These are phyloP conservation scores for Malassezia sympodialis DNA, from an alignment of 1,284 basidiomycete species.

Conservation along the genomic window DNA sequence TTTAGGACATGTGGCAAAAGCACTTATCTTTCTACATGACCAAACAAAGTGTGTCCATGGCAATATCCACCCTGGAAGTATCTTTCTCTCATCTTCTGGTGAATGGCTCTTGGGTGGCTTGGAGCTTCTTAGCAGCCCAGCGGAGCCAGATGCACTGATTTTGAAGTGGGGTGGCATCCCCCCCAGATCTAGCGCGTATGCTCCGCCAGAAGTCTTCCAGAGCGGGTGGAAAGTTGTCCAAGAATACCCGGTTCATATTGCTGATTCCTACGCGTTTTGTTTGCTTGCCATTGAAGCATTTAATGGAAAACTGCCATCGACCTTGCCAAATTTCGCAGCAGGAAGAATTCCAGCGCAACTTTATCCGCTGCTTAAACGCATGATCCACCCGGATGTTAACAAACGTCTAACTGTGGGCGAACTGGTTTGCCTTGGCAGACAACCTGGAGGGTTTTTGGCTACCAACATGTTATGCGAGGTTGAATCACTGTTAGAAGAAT, in stretches of 20 bases:
- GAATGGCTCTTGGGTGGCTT: slow-evolving; percentile 96
- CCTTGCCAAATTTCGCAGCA: slow-evolving; percentile 62
- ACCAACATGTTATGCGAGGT: slow-evolving; percentile 75
- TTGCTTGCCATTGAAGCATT: slow-evolving; percentile 36
- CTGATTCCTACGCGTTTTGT: slow-evolving; percentile 37
- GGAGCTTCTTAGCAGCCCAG: slow-evolving; percentile 63
- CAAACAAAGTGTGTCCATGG: slow-evolving; percentile 61
- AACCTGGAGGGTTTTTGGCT: slow-evolving; percentile 64
- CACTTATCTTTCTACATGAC: slow-evolving; percentile 65
- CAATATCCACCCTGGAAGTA: slow-evolving; percentile 63
- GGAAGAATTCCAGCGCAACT: slow-evolving; percentile 67
- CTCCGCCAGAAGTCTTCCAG: slow-evolving; percentile 82
- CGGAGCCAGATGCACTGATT: slow-evolving; percentile 42
- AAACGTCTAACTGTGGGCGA: slow-evolving; percentile 59
- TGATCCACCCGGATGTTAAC: slow-evolving; percentile 77
- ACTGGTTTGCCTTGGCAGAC: slow-evolving; percentile 37
- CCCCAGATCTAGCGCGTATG: slow-evolving; percentile 40
- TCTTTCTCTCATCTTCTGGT: slow-evolving; percentile 71
- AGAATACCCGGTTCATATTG: slow-evolving; percentile 20
- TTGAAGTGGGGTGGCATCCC: slow-evolving; percentile 29
- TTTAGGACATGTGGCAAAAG: slow-evolving; percentile 67
- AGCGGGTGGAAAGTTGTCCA: slow-evolving; percentile 56
- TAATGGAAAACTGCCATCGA: slow-evolving; percentile 48
- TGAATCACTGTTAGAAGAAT: slow-evolving; percentile 74
- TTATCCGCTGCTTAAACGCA: slow-evolving; percentile 72